A percentile compares a stretch with the other conserved stretches of the same genome.
Evolutionary conservation across 106 monocot species (phyloP).

Genomic region (Dendrobium officinale): DNA sequence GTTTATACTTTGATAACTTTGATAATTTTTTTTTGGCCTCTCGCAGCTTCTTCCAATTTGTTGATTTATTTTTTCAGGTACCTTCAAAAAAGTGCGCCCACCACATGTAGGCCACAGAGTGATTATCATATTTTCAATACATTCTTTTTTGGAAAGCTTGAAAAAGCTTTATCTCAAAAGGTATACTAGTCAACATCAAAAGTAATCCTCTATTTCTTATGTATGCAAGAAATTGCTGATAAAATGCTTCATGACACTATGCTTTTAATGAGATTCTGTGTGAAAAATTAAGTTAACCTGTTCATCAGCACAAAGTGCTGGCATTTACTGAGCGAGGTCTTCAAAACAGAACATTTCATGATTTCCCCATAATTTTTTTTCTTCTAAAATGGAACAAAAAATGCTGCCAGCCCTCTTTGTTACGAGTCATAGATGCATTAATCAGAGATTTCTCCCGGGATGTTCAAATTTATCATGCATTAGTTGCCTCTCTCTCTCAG

Average conservation of each 20-base stretch:
- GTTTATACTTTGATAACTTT: neutral
- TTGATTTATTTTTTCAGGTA: constrained; percentile 2
- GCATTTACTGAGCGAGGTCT: neutral
- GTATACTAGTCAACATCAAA: neutral
- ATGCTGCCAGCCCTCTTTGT: no score
- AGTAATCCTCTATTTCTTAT: neutral
- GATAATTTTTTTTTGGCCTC: neutral
- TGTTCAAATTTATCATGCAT: no score
- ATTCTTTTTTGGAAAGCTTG: constrained; percentile 10
- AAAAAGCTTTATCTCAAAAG: constrained; percentile 8
- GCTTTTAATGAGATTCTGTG: neutral
- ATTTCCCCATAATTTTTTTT: no score
- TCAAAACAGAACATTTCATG: no score
- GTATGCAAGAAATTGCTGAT: neutral
- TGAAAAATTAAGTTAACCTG: neutral
- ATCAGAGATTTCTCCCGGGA: no score
- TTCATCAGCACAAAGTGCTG: neutral
- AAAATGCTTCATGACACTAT: neutral
- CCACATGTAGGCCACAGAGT: neutral
- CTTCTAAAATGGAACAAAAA: no score
- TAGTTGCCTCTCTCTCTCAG: no score
- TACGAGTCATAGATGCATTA: no score
- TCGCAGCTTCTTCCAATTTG: neutral
- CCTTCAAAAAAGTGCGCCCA: neutral
- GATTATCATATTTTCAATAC: constrained; percentile 12